These are phyloP conservation scores for Fragosphaeria purpurea DNA, from an alignment of 2,329 filamentous ascomycete species.

Conservation along the genomic window DNA sequence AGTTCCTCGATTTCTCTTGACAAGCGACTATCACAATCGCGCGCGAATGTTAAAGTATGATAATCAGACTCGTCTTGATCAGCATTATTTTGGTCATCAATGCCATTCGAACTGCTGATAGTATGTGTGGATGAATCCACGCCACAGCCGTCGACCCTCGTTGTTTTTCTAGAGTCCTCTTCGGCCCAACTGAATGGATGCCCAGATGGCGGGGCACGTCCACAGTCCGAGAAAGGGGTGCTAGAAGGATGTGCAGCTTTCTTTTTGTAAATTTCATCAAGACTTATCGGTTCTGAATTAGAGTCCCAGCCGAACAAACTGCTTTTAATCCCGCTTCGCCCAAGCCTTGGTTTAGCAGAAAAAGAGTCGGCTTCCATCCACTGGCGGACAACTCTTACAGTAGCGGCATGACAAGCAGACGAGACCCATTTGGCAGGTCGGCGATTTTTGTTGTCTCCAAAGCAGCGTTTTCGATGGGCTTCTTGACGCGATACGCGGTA, in stretches of 20 bases:
- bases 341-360: conserved; percentile 37
- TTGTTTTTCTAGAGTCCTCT: no score
- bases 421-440: conserved; percentile 45
- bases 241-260: conserved; percentile 10
- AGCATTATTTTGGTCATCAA: no score
- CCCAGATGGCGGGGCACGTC: no score
- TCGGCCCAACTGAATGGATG: no score
- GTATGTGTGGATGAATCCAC: no score
- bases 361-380: conserved; percentile 59
- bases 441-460: conserved; percentile 47
- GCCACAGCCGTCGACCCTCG: no score
- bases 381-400: conserved; percentile 47
- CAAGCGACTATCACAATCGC: no score
- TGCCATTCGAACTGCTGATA: no score
- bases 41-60: no score
- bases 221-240: no score
- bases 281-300: conserved; percentile 37
- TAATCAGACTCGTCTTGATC: no score
- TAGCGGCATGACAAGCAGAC: conserved; percentile 44
- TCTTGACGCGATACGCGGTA: conserved; percentile 53
- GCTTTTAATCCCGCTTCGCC: conserved; percentile 26
- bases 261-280: conserved; percentile 34
- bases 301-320: conserved; percentile 54
- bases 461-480: conserved; percentile 45
- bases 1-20: no score